Conservation (phyloP, 164 flowering plant genomes). For the Vitis riparia region DNA sequence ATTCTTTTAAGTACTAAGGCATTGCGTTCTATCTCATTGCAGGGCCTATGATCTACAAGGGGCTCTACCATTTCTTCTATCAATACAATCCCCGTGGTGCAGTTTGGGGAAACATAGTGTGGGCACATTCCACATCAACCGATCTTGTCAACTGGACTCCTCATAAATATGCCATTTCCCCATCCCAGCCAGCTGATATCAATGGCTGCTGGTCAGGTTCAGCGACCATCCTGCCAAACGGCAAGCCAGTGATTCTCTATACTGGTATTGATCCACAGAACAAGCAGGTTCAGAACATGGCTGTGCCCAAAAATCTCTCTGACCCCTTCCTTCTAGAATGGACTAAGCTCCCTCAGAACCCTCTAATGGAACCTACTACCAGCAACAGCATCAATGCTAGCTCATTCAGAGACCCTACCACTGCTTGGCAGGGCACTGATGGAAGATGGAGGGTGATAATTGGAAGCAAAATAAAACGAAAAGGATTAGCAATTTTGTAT, state of each 20-base stretch:
- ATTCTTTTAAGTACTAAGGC: too few species aligned
- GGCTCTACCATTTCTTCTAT: conserved; percentile 82
- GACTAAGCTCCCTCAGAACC: conserved; percentile 54
- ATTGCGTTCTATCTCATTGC: conserved; percentile 3
- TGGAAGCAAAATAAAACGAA: conserved; percentile 40
- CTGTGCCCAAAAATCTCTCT: conserved; percentile 53
- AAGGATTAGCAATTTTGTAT: conserved; percentile 56
- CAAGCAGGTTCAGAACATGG: conserved; percentile 61
- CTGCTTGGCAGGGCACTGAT: conserved; percentile 64
- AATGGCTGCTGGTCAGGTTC: conserved; percentile 80
- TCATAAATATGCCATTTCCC: conserved; percentile 46
- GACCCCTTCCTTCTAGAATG: conserved; percentile 66
- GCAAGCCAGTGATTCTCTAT: conserved; percentile 55
- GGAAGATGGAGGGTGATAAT: conserved; percentile 53
- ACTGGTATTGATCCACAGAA: conserved; percentile 48
- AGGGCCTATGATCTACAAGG: conserved; percentile 82
- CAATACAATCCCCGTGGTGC: conserved; percentile 75
- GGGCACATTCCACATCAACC: conserved; percentile 76
- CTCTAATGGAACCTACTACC: conserved; percentile 48
- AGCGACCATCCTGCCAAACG: conserved; percentile 53
- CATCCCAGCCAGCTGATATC: conserved; percentile 43
- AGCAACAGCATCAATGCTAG: conserved; percentile 38
- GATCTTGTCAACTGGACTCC: conserved; percentile 64
- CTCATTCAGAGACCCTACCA: conserved; percentile 78
- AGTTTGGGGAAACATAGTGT: conserved; percentile 67